Conservation (phyloP, 2,329 filamentous ascomycete genomes). For the Lecanicillium sp. region DNA sequence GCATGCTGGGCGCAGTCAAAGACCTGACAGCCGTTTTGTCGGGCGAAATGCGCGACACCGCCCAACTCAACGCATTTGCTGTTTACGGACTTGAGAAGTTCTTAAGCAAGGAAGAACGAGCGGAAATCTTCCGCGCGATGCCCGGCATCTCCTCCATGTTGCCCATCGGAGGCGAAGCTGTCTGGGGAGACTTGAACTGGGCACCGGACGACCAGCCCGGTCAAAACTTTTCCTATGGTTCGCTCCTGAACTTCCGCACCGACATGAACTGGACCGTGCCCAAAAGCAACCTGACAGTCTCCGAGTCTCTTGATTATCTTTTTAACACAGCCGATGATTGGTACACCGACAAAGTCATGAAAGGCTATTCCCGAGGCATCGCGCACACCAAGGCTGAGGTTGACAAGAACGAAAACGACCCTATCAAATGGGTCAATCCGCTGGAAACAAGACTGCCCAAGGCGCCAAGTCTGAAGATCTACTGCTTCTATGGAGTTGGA, state of each 20-base stretch:
- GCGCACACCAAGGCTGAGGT: constrained; percentile 75
- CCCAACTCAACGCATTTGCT: constrained; percentile 90
- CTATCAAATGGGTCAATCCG: constrained; percentile 88
- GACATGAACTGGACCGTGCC: constrained; percentile 56
- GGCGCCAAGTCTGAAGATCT: constrained; percentile 86
- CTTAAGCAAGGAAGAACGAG: constrained; percentile 79
- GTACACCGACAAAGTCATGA: constrained; percentile 68
- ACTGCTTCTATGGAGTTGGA: constrained; percentile 93
- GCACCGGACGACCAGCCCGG: constrained; percentile 79
- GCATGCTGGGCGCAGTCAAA: constrained; percentile 93
- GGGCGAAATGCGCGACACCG: constrained; percentile 97
- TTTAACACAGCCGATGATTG: constrained; percentile 73
- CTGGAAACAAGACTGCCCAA: constrained; percentile 80
- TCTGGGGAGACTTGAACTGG: constrained; percentile 88
- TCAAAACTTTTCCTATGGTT: constrained; percentile 68
- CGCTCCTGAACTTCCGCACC: constrained; percentile 74
- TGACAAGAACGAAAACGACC: constrained; percentile 69
- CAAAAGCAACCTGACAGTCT: constrained; percentile 71
- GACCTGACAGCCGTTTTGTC: constrained; percentile 84
- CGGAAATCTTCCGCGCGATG: constrained; percentile 94
- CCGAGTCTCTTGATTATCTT: constrained; percentile 69
- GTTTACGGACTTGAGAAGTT: constrained; percentile 97
- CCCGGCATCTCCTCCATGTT: constrained; percentile 95
- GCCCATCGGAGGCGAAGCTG: constrained; percentile 81
- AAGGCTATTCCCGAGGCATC: constrained; percentile 81